Base-by-base conservation (phyloP, 768 basidiomycete genomes). In the Sarcodon sp. region DNA sequence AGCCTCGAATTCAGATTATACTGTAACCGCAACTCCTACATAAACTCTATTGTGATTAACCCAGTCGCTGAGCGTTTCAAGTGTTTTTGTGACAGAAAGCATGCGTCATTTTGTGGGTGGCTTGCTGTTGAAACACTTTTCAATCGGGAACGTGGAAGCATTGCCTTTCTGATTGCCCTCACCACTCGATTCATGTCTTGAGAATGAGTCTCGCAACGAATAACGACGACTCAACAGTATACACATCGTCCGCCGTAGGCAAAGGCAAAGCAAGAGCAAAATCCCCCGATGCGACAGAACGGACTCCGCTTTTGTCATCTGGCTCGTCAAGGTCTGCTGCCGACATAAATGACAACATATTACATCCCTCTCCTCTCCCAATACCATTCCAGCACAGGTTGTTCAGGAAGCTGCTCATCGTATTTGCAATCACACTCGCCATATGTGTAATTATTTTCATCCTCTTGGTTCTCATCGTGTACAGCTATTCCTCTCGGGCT, bases 401-500 rank as follows among this genome's bases (percentile, higher is more conserved):
- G 27, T 56, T 61, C 54, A 64, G 64, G 47, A 61, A 53, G 7
- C 55, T 73, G 13, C 48, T 62, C 16, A 55, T 63, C 11, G 71
- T 86, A 49, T 87, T 87, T 60, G 57, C 79, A n/a, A 57, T 65
- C 33, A 74, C 83, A 0, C 63, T 86, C 6, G 65, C 64, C 31
- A 33, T 79, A 43, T 77, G 73, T 53, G 55, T 80, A 37, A 21
- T 75, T 15, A 32, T 68, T 3, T 66, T 77, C 35, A 55, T 72
- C 11, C 45, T 70, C 3, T 41, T 78, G 8, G 69, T 65, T 3
- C 55, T 83, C 13, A 64, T 86, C 7, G 80, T 76, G 5, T 83
- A 76, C 67, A 78, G 79, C 3, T 87, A 85, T 54, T 76, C 79
- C 15, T 67, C 80, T 13, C 69, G 69, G 33, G 75, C 74, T 0